phyloP scores from a whole-genome alignment of 495 filamentous ascomycete genomes.

The Xylaria telfairii region DNA sequence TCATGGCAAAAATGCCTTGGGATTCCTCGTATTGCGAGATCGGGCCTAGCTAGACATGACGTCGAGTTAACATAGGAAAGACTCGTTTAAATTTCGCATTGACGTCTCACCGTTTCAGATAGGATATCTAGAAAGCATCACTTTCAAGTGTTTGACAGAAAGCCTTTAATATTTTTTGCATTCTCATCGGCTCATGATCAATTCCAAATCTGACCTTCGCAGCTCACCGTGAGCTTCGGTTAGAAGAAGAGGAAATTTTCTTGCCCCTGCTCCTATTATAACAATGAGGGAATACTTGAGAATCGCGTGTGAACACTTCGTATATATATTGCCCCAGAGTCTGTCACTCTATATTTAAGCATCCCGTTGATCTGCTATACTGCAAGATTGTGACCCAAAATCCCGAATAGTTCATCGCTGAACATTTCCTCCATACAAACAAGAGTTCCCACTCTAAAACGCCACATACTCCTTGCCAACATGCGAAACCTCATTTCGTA shows the following conservation, averaged over 20 bases:
- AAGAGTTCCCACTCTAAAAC: slow-evolving; percentile 4
- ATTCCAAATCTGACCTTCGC: neutral
- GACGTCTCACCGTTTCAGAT: too few species aligned
- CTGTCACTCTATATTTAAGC: slow-evolving; percentile 13
- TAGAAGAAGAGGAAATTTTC: neutral
- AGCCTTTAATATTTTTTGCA: too few species aligned
- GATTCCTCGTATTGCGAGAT: neutral
- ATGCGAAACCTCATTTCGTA: neutral
- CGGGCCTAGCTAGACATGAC: neutral
- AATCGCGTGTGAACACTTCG: neutral
- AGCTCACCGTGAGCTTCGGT: neutral
- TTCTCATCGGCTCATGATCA: neutral
- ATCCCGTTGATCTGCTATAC: slow-evolving; percentile 10
- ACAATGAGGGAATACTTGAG: neutral
- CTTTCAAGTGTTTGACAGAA: too few species aligned
- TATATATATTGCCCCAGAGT: neutral
- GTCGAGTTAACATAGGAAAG: neutral
- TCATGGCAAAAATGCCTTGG: neutral
- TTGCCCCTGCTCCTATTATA: neutral
- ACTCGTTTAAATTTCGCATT: neutral
- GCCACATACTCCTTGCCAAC: slow-evolving; percentile 7
- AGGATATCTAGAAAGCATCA: too few species aligned
- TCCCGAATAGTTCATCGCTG: neutral
- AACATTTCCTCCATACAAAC: neutral
- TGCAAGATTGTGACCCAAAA: neutral